These are phyloP conservation scores for Penicillium sp. DNA, from an alignment of 2,329 filamentous ascomycete genomes.

Conservation along the genomic window DNA sequence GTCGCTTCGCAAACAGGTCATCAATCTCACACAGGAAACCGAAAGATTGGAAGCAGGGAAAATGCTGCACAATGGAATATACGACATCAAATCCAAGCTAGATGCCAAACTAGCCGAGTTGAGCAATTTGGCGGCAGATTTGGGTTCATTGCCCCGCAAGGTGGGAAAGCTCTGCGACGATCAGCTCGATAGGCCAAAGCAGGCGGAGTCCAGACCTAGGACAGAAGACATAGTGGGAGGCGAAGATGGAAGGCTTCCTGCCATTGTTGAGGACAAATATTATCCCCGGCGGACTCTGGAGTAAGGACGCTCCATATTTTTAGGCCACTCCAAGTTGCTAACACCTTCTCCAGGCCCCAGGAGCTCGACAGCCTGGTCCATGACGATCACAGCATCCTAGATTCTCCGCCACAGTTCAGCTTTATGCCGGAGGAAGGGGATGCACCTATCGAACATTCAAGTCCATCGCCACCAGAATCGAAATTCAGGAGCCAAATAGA, in stretches of 20 bases:
- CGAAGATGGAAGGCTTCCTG: slow-evolving; percentile 43
- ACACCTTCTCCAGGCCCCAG: slow-evolving; percentile 22
- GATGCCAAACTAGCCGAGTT: slow-evolving; percentile 51
- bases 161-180: slow-evolving; percentile 17
- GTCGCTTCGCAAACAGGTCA: slow-evolving; percentile 50
- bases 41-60: slow-evolving; percentile 41
- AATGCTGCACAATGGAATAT: slow-evolving; percentile 41
- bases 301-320: slow-evolving; percentile 30
- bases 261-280: slow-evolving; percentile 52
- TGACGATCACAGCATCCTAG: slow-evolving; percentile 18
- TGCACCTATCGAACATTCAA: slow-evolving; percentile 26
- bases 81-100: slow-evolving; percentile 47
- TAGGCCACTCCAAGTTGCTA: neutral
- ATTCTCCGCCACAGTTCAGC: slow-evolving; percentile 20
- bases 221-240: slow-evolving; percentile 12
- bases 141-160: slow-evolving; percentile 40
- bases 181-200: slow-evolving; percentile 11
- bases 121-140: slow-evolving; percentile 45
- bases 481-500: slow-evolving; percentile 3
- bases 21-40: slow-evolving; percentile 49
- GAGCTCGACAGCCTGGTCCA: slow-evolving; percentile 29
- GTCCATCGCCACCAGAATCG: slow-evolving; percentile 1
- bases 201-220: slow-evolving; percentile 13
- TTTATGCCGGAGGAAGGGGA: slow-evolving; percentile 13
- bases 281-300: slow-evolving; percentile 50